A percentile compares a stretch with the other conserved stretches of the same genome.
Evolutionary conservation across 2,329 filamentous ascomycete genomes (phyloP).

Genomic region (Paecilomyces dactylethromorphus): DNA sequence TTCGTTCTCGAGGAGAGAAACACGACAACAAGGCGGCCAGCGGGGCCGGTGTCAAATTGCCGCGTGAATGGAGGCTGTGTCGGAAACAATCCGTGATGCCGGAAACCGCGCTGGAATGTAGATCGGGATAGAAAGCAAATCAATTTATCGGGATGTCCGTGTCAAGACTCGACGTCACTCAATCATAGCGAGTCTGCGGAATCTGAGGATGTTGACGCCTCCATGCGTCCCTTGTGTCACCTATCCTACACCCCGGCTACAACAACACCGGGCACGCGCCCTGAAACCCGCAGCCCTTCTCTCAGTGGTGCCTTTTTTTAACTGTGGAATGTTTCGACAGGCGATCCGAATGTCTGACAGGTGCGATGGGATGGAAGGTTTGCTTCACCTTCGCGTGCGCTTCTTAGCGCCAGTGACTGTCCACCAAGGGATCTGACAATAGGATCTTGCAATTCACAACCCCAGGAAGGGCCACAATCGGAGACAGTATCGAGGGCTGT

Average conservation of each 20-base stretch:
- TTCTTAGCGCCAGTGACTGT: neutral
- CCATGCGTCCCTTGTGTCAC: conserved; percentile 5
- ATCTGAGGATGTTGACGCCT: conserved; percentile 9
- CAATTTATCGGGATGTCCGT: conserved; percentile 6
- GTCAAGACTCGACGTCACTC: conserved; percentile 18
- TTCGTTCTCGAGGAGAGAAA: neutral
- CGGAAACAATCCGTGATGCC: conserved; percentile 6
- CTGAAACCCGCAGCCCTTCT: conserved; percentile 4
- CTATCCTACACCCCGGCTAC: conserved; percentile 5
- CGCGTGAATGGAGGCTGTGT: conserved; percentile 5
- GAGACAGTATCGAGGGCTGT: neutral
- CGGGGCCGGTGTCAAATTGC: neutral
- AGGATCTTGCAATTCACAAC: neutral
- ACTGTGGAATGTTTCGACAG: neutral
- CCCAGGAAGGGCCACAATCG: neutral
- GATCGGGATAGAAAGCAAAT: conserved; percentile 10
- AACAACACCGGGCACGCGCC: conserved; percentile 5
- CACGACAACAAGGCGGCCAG: neutral
- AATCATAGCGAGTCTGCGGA: conserved; percentile 15
- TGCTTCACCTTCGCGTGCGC: neutral
- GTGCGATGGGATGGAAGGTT: neutral
- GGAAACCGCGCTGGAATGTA: conserved; percentile 22
- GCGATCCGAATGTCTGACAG: neutral
- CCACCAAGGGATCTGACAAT: neutral
- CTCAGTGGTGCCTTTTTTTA: neutral